phyloP scores from a whole-genome alignment of 2,329 filamentous ascomycete genomes.

The Trichoderma harzianum region DNA sequence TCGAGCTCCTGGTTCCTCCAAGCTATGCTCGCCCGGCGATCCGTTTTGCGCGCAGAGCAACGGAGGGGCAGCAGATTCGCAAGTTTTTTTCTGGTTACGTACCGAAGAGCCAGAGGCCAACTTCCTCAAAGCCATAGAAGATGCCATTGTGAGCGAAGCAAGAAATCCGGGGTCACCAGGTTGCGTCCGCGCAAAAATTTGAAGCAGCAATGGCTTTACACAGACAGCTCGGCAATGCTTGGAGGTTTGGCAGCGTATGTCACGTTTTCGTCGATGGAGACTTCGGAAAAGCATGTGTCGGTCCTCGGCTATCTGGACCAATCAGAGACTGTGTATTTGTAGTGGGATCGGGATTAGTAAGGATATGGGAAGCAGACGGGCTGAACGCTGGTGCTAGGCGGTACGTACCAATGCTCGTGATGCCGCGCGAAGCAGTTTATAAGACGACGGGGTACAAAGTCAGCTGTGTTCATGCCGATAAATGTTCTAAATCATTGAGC shows the following conservation, averaged over 20 bases:
- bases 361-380: background rate
- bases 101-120: slow-evolving; percentile 55
- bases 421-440: background rate
- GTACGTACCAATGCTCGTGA: background rate
- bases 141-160: slow-evolving; percentile 49
- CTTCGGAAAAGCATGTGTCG: slow-evolving; percentile 16
- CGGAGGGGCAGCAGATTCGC: slow-evolving; percentile 7
- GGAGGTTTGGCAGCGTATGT: slow-evolving; percentile 13
- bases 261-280: slow-evolving; percentile 19
- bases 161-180: slow-evolving; percentile 26
- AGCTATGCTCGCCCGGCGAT: slow-evolving; percentile 11
- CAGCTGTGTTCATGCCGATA: background rate
- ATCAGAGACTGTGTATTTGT: slow-evolving; percentile 18
- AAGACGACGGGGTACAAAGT: background rate
- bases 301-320: slow-evolving; percentile 20
- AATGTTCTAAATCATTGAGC: background rate
- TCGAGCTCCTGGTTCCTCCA: background rate
- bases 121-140: slow-evolving; percentile 63
- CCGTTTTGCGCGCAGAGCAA: slow-evolving; percentile 16
- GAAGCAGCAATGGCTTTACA: slow-evolving; percentile 21
- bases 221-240: slow-evolving; percentile 14
- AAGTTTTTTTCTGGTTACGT: slow-evolving; percentile 32
- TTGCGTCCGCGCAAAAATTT: slow-evolving; percentile 33
- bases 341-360: slow-evolving; percentile 8
- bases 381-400: background rate